phyloP scores from a whole-genome alignment of 2,329 filamentous ascomycete genomes.

The Ceratocystis harringtonii region DNA sequence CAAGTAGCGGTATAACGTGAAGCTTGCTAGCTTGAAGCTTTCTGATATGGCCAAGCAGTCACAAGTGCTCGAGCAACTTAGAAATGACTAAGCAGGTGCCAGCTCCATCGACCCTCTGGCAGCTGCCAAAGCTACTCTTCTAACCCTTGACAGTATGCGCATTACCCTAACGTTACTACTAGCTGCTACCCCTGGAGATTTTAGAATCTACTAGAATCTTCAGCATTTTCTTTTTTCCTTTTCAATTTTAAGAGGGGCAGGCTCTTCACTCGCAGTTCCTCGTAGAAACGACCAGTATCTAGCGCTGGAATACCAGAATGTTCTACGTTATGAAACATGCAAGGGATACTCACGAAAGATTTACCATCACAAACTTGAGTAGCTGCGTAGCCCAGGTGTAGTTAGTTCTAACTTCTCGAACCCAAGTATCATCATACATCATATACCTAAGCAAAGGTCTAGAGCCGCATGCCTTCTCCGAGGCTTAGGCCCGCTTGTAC shows the following conservation, averaged over 20 bases:
- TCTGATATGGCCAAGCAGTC: too few species aligned
- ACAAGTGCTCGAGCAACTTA: neutral
- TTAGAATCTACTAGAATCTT: slow-evolving; percentile 1
- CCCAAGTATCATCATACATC: neutral
- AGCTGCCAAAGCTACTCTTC: neutral
- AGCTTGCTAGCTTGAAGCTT: neutral
- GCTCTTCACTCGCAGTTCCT: neutral
- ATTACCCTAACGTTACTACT: neutral
- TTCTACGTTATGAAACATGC: neutral
- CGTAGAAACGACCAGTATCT: neutral
- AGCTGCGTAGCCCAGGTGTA: neutral
- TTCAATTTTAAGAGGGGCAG: neutral
- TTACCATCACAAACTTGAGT: neutral
- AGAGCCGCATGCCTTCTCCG: neutral
- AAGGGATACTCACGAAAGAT: neutral
- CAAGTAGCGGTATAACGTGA: neutral
- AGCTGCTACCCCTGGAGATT: neutral
- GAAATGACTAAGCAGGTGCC: neutral
- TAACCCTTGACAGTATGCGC: neutral
- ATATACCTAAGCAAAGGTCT: neutral
- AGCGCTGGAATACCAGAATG: neutral
- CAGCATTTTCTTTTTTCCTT: neutral
- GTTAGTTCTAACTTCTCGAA: neutral
- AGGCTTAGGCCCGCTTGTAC: neutral
- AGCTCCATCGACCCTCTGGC: neutral